phyloP scores from a whole-genome alignment of 2,329 filamentous ascomycete species.

The Colletotrichum zoysiae region DNA sequence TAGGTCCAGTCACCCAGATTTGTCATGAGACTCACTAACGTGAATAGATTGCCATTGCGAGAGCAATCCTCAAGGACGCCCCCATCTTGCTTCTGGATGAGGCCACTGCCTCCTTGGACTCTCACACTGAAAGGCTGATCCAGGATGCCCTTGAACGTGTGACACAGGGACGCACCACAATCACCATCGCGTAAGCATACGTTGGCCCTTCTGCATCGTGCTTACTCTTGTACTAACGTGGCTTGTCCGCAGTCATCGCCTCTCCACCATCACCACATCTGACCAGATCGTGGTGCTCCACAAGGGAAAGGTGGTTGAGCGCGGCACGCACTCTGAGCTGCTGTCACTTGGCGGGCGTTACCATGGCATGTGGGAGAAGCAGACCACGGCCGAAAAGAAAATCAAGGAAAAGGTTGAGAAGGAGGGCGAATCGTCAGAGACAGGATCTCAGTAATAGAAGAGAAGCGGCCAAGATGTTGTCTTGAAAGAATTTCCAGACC shows the following conservation, averaged over 20 bases:
- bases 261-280: constrained; percentile 69
- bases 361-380: constrained; percentile 65
- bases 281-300: constrained; percentile 68
- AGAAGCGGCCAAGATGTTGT: neutral
- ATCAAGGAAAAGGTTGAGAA: constrained; percentile 38
- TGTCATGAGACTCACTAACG: neutral
- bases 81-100: constrained; percentile 79
- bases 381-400: constrained; percentile 58
- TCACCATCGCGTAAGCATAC: constrained; percentile 61
- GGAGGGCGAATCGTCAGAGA: constrained; percentile 37
- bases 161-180: constrained; percentile 63
- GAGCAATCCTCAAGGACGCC: constrained; percentile 76
- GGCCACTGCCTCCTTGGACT: constrained; percentile 77
- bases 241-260: constrained; percentile 58
- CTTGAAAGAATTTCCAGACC: neutral
- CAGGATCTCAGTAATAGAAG: constrained; percentile 27
- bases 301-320: constrained; percentile 63
- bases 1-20: constrained; percentile 44
- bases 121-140: constrained; percentile 70
- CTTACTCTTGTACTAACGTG: neutral
- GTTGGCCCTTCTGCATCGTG: too few relatives aligned
- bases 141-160: constrained; percentile 65
- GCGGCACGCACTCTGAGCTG: constrained; percentile 63
- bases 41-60: constrained; percentile 66
- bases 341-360: constrained; percentile 61